These are phyloP conservation scores for Pythium brassicae DNA, from an alignment of 352 stramenopile species.

Conservation along the genomic window DNA sequence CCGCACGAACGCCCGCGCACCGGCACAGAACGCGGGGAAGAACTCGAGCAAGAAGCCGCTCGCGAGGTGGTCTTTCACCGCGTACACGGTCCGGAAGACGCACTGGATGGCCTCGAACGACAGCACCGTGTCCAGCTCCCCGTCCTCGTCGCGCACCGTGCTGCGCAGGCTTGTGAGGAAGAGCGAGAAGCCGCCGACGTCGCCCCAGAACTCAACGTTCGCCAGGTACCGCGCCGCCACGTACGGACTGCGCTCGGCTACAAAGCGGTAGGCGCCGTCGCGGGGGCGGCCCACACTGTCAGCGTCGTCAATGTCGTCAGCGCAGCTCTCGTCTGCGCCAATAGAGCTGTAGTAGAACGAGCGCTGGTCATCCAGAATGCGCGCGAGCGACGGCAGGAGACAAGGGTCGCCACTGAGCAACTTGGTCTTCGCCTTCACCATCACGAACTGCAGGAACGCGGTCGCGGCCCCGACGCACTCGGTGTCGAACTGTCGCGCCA, in stretches of 20 bases:
- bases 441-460: slow-evolving; percentile 45
- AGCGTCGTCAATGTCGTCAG: neutral
- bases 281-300: slow-evolving; percentile 1
- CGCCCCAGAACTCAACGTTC: slow-evolving; percentile 54
- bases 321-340: neutral
- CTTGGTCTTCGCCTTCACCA: slow-evolving; percentile 22
- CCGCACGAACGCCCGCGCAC: slow-evolving; percentile 24
- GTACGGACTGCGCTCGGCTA: slow-evolving; percentile 13
- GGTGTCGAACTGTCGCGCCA: slow-evolving; percentile 28
- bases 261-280: slow-evolving; percentile 1
- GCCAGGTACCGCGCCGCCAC: slow-evolving; percentile 35
- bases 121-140: slow-evolving; percentile 17
- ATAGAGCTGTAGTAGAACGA: slow-evolving; percentile 51
- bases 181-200: slow-evolving; percentile 46
- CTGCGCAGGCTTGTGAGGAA: slow-evolving; percentile 37
- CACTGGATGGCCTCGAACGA: slow-evolving; percentile 54
- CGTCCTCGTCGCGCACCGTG: slow-evolving; percentile 3
- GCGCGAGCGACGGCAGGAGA: slow-evolving; percentile 39
- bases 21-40: slow-evolving; percentile 26
- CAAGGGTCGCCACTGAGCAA: slow-evolving; percentile 33
- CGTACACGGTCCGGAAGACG: slow-evolving; percentile 51
- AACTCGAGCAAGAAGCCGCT: slow-evolving; percentile 36
- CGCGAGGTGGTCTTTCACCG: slow-evolving; percentile 51
- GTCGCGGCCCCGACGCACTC: slow-evolving; percentile 29
- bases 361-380: slow-evolving; percentile 53